Percentiles rank a stretch among this genome's conserved stretches.
These are phyloP conservation scores for Rubia yunnanensis DNA, from an alignment of 257 asterid species.

Conservation along the genomic window DNA sequence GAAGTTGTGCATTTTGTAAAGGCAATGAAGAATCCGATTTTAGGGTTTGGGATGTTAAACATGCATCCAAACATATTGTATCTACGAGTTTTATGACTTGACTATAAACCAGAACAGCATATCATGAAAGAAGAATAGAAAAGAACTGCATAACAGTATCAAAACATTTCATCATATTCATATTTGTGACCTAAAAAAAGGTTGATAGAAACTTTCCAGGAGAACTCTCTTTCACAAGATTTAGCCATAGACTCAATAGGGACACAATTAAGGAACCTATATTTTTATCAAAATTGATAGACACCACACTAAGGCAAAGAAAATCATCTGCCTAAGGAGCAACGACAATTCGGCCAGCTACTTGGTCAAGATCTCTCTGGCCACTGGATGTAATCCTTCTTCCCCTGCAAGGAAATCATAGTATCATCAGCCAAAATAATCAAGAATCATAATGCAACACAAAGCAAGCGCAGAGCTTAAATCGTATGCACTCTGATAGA, in stretches of 20 bases:
- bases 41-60: too few relatives aligned
- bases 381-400: slow-evolving; percentile 77
- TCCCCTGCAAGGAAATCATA: slow-evolving; percentile 45
- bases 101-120: too few relatives aligned
- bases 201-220: not conserved
- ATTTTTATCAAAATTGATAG: slow-evolving; percentile 15
- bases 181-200: not conserved
- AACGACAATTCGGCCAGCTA: slow-evolving; percentile 63
- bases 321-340: slow-evolving; percentile 28
- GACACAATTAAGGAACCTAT: slow-evolving; percentile 1
- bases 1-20: too few relatives aligned
- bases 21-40: too few relatives aligned
- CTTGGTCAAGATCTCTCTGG: slow-evolving; percentile 84
- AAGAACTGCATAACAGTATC: not conserved
- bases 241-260: not conserved
- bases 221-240: slow-evolving; percentile 4
- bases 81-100: too few relatives aligned
- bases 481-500: not conserved
- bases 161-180: not conserved
- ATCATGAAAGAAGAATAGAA: not conserved
- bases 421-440: not conserved
- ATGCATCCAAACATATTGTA: too few relatives aligned
- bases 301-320: not conserved
- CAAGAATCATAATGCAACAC: not conserved
- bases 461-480: not conserved